A percentile compares a stretch with the other conserved stretches of the same genome.
Conservation (phyloP, 495 filamentous ascomycete species). For the Podospora conica region DNA sequence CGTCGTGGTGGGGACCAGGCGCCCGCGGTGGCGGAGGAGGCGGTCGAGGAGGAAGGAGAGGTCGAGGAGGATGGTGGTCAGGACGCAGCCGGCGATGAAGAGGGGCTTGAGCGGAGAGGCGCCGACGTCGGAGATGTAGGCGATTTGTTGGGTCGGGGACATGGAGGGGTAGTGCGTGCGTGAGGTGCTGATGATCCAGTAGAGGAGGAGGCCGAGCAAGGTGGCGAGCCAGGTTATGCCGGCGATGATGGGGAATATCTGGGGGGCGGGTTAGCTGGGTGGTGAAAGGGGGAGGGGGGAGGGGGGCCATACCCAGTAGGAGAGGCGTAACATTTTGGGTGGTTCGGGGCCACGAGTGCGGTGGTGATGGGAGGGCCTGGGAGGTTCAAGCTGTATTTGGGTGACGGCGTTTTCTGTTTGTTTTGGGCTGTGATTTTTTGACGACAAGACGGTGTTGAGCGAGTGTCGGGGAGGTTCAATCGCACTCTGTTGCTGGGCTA, state of each 20-base stretch:
- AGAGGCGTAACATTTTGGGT: constrained; percentile 35
- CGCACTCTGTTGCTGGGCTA: background rate
- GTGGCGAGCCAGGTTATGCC: constrained; percentile 73
- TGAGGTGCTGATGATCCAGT: constrained; percentile 58
- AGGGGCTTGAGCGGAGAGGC: constrained; percentile 64
- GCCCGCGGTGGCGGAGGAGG: constrained; percentile 71
- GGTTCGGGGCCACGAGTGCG: background rate
- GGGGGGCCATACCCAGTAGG: constrained; percentile 45
- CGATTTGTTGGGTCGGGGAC: constrained; percentile 58
- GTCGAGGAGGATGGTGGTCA: constrained; percentile 82
- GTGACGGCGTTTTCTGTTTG: background rate
- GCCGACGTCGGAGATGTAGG: constrained; percentile 86
- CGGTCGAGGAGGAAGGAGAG: constrained; percentile 74
- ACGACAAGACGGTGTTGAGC: background rate
- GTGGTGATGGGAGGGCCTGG: background rate
- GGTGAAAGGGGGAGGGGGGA: background rate
- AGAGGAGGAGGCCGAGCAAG: constrained; percentile 43
- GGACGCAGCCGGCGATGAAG: constrained; percentile 72
- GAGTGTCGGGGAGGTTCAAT: background rate
- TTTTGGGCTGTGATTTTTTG: background rate
- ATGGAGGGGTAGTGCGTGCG: constrained; percentile 60
- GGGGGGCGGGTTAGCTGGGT: constrained; percentile 38
- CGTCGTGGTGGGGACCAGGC: constrained; percentile 64
- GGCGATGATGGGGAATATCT: constrained; percentile 78
- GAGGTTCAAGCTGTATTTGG: background rate